These are phyloP conservation scores for Wallemia hederae DNA, from an alignment of 1,284 basidiomycete genomes.

Conservation along the genomic window DNA sequence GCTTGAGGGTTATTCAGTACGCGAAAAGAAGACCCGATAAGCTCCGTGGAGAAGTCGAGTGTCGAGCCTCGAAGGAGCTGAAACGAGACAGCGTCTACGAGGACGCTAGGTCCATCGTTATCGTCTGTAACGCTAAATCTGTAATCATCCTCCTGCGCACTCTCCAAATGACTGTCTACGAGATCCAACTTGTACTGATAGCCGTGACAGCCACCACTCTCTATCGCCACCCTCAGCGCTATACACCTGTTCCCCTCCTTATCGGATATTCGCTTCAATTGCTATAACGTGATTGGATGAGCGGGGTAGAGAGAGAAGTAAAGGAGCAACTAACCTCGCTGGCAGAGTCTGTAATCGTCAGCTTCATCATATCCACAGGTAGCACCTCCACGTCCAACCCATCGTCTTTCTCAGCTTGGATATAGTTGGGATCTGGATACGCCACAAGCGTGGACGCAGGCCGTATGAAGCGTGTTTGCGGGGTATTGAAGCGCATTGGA, in stretches of 20 bases:
- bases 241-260: constrained; percentile 29
- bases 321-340: constrained; percentile 26
- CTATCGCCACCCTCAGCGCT: constrained; percentile 44
- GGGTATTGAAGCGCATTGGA: too few relatives aligned
- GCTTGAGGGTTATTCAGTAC: constrained; percentile 54
- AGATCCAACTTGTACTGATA: constrained; percentile 74
- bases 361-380: constrained; percentile 20
- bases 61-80: constrained; percentile 49
- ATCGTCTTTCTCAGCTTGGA: constrained; percentile 14
- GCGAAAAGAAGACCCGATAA: constrained; percentile 62
- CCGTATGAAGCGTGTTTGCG: neutral
- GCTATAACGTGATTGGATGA: constrained; percentile 19
- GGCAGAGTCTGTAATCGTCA: constrained; percentile 35
- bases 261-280: constrained; percentile 30
- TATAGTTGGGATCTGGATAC: neutral
- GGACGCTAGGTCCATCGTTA: constrained; percentile 16
- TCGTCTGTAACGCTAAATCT: constrained; percentile 4
- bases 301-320: neutral
- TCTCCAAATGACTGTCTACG: constrained; percentile 20
- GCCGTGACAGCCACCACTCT: constrained; percentile 72
- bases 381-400: constrained; percentile 28
- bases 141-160: constrained; percentile 35
- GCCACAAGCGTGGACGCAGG: neutral
- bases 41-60: constrained; percentile 63
- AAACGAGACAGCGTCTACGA: constrained; percentile 55